A percentile compares a stretch with the other conserved stretches of the same genome.
These are phyloP conservation scores for Panicum virgatum DNA, from an alignment of 202 grass and related monocot genomes.

Conservation along the genomic window DNA sequence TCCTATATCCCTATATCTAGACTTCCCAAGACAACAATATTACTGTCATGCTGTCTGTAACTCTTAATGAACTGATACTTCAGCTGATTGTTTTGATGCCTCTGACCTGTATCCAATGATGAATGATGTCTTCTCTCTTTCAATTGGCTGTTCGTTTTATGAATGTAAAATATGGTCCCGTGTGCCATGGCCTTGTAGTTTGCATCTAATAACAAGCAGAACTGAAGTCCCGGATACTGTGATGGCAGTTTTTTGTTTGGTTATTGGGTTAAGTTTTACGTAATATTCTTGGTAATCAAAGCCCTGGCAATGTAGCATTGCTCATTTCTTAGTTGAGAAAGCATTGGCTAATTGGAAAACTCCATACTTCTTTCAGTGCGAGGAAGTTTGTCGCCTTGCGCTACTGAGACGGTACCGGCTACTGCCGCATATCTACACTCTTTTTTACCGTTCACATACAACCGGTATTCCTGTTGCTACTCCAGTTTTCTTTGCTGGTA, in stretches of 20 bases:
- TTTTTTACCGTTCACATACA: conserved; percentile 86
- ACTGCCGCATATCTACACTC: conserved; percentile 83
- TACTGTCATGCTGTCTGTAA: background rate
- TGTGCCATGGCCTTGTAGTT: background rate
- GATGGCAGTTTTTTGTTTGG: background rate
- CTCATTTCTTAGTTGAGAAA: conserved; percentile 14
- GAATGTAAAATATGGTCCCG: background rate
- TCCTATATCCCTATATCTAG: too few species aligned
- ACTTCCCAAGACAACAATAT: background rate
- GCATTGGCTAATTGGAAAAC: conserved; percentile 14
- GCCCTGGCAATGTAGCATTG: background rate
- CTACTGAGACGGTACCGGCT: conserved; percentile 81
- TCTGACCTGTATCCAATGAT: background rate
- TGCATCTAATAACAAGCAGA: background rate
- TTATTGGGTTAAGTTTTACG: background rate
- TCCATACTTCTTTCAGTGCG: conserved; percentile 60
- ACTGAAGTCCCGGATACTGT: background rate
- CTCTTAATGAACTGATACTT: conserved; percentile 12
- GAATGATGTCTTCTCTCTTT: background rate
- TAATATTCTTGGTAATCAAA: conserved; percentile 13
- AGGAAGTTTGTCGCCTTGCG: conserved; percentile 95
- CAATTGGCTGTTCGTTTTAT: background rate
- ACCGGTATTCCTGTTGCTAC: conserved; percentile 69
- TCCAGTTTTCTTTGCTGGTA: conserved; percentile 94
- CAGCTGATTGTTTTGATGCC: background rate